Evolutionary conservation across 345 rosid species (phyloP).

Genomic region (Citropsis articulata): DNA sequence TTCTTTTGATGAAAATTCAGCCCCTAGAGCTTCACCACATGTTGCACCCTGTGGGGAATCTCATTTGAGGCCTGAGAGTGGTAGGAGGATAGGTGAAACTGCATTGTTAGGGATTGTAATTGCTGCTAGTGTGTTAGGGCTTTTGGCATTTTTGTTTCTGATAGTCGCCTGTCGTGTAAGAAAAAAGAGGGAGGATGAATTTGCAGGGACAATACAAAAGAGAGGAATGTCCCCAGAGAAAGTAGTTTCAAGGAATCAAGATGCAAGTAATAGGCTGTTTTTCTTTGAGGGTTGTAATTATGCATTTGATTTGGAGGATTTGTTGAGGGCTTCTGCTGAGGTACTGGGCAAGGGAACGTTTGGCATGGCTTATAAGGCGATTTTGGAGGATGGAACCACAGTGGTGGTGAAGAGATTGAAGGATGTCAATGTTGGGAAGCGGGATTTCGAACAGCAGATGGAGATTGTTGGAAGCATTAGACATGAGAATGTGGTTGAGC

Average conservation of each 20-base stretch:
- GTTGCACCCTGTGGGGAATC: slow-evolving; percentile 28
- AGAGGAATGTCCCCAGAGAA: slow-evolving; percentile 86
- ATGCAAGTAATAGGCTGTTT: slow-evolving; percentile 69
- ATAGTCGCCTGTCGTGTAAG: slow-evolving; percentile 54
- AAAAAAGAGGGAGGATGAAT: slow-evolving; percentile 38
- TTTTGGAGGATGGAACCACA: slow-evolving; percentile 66
- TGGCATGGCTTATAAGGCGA: slow-evolving; percentile 86
- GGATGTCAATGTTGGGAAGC: slow-evolving; percentile 71
- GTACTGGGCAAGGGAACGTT: slow-evolving; percentile 97
- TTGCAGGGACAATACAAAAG: slow-evolving; percentile 55
- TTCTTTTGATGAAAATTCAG: slow-evolving; percentile 20
- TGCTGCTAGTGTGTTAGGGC: slow-evolving; percentile 42
- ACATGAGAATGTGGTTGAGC: slow-evolving; percentile 77
- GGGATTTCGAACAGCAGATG: slow-evolving; percentile 97
- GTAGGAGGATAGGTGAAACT: slow-evolving; percentile 42
- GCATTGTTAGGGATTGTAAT: slow-evolving; percentile 48
- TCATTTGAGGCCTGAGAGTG: slow-evolving; percentile 25
- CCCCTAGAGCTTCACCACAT: slow-evolving; percentile 29
- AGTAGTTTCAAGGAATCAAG: slow-evolving; percentile 69
- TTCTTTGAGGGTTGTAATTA: slow-evolving; percentile 94
- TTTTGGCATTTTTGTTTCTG: slow-evolving; percentile 43
- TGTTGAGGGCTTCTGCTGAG: slow-evolving; percentile 95
- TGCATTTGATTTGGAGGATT: slow-evolving; percentile 93
- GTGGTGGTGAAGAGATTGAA: slow-evolving; percentile 88
- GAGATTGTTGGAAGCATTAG: slow-evolving; percentile 69